Conservation (phyloP, 768 basidiomycete genomes). For the Boletus barrowsii region DNA sequence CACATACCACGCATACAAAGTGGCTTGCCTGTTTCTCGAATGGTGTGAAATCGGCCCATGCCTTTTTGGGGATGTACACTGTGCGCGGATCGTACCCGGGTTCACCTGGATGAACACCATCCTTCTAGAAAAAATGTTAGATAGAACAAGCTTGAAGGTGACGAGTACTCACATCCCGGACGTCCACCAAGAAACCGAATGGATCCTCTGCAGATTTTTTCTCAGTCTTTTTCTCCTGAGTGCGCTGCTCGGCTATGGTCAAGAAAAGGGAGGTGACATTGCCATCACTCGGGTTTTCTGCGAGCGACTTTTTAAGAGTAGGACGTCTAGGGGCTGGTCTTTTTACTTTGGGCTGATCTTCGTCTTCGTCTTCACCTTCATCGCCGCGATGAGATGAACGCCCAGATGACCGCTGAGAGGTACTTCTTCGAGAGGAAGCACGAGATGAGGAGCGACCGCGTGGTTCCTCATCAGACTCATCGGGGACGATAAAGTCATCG, state of each 20-base stretch:
- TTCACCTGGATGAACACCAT: constrained; percentile 72
- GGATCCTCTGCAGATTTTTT: constrained; percentile 79
- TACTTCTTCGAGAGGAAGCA: constrained; percentile 40
- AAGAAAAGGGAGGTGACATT: constrained; percentile 51
- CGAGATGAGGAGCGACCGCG: constrained; percentile 50
- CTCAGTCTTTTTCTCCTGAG: constrained; percentile 73
- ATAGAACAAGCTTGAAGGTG: background rate
- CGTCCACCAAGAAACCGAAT: constrained; percentile 69
- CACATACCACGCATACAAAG: background rate
- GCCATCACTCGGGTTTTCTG: constrained; percentile 28
- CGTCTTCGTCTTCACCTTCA: constrained; percentile 37
- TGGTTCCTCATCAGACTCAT: constrained; percentile 57
- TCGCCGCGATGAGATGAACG: constrained; percentile 35
- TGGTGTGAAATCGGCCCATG: constrained; percentile 85
- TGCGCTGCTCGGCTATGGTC: constrained; percentile 78
- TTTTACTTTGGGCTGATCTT: constrained; percentile 34
- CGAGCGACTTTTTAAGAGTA: constrained; percentile 28
- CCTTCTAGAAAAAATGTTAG: constrained; percentile 54
- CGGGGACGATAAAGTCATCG: constrained; percentile 69
- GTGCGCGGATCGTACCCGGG: constrained; percentile 91
- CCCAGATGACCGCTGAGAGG: constrained; percentile 35
- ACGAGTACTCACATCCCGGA: constrained; percentile 57
- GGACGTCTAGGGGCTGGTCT: constrained; percentile 36
- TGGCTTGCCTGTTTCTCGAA: constrained; percentile 82
- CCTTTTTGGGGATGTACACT: constrained; percentile 68